Base-by-base conservation (phyloP, 352 stramenopile species). In the Phytophthora vignae region DNA sequence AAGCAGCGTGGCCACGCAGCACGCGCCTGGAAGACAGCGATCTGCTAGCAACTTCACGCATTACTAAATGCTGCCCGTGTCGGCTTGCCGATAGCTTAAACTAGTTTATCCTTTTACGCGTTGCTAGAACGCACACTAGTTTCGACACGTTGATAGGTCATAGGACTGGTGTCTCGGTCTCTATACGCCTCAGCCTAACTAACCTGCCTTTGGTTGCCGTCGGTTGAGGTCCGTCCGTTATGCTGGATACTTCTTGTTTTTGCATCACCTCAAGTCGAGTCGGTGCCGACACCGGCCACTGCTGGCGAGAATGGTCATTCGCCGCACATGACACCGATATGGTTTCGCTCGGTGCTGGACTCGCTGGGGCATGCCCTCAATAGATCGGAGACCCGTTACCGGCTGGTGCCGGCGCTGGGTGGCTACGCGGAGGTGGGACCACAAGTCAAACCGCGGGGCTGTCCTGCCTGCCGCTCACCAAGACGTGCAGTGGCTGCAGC, bases 171-270 rank as follows among this genome's bases (percentile, higher is more conserved):
- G 4, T 46, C 10, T 46, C 8, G 38, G 11, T 19, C 10, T 46
- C 38, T 38, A 46, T 46, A n/a, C 14, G 38, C 38, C 38, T 46
- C 17, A 46, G 38, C 38, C 10, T 12, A 46, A n/a, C 38, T 4
- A 15, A 7, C 14, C 17, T 46, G 38, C 38, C 21, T 27, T 11
- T 53, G 31, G n/a, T 17, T 38, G 40, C 31, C 53, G 62, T 50
- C 42, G 25, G 52, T 63, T 69, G 62, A 33, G 53, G 38, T 60
- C 55, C 42, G 54, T 52, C 63, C 44, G 63, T 70, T 69, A 58
- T 69, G 36, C 60, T 66, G 49, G 31, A 67, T 60, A 46, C 21
- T 61, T 52, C 55, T 63, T 62, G 36, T 53, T 58, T 64, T 64
- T 54, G 46, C 54, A 49, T 33, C 55, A 40, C 48, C 27, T 42